Base-by-base conservation (phyloP, 192 early-diverging fungal species). In the Jimgerdemannia flammicorona region DNA sequence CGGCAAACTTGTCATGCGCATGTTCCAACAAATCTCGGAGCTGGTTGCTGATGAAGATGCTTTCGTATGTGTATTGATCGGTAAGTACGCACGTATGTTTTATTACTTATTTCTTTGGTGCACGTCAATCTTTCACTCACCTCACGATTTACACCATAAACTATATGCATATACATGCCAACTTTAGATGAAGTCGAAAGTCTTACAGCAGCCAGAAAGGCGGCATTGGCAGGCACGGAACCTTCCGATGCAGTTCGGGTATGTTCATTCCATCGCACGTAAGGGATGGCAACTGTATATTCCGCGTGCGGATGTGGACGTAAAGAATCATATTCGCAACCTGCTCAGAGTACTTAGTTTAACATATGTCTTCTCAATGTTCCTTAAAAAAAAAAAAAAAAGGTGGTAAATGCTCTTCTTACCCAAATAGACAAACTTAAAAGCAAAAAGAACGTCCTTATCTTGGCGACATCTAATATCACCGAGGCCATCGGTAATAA, bases 101-200 rank as follows among this genome's bases (percentile, higher is more conserved):
- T n/a, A n/a, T n/a, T n/a, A n/a, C n/a, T n/a, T n/a, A n/a, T n/a
- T n/a, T n/a, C n/a, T n/a, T n/a, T n/a, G n/a, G n/a, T n/a, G n/a
- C n/a, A n/a, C n/a, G n/a, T n/a, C n/a, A n/a, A n/a, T n/a, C n/a
- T n/a, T n/a, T n/a, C n/a, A n/a, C n/a, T n/a, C n/a, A n/a, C n/a
- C n/a, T n/a, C n/a, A n/a, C n/a, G n/a, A n/a, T n/a, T n/a, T n/a
- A n/a, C n/a, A n/a, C n/a, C n/a, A n/a, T n/a, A n/a, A n/a, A n/a
- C n/a, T n/a, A n/a, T n/a, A n/a, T n/a, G n/a, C n/a, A n/a, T n/a
- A n/a, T n/a, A n/a, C n/a, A n/a, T n/a, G n/a, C n/a, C n/a, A n/a
- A n/a, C n/a, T n/a, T n/a, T 77, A 86, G 92, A 93, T 77, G 92
- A 93, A 49, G 90, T 93, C n/a, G 92, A 93, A 73, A 88, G 86